These are phyloP conservation scores for Agaricus sinodeliciosus DNA, from an alignment of 768 basidiomycete genomes.

Conservation along the genomic window DNA sequence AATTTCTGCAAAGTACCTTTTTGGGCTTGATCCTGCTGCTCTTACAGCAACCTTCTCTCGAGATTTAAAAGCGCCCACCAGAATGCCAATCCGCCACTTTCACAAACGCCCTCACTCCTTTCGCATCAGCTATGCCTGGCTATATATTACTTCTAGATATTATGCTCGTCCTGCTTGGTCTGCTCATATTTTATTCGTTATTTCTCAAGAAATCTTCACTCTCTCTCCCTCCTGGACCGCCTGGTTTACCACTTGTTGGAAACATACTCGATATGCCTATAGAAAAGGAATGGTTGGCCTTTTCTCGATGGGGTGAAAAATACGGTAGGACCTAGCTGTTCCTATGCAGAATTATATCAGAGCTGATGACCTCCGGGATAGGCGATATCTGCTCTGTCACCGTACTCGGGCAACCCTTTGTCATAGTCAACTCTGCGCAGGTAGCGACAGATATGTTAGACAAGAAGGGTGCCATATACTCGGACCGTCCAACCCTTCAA, in stretches of 20 bases:
- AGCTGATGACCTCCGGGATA: constrained; percentile 16
- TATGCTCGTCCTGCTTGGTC: constrained; percentile 23
- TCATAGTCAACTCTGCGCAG: constrained; percentile 48
- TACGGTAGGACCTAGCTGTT: constrained; percentile 30
- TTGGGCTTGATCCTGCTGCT: constrained; percentile 14
- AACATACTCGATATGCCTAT: constrained; percentile 48
- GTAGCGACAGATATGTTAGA: constrained; percentile 53
- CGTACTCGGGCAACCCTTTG: constrained; percentile 51
- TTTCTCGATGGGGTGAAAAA: constrained; percentile 43
- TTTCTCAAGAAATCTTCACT: constrained; percentile 16
- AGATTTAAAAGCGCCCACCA: constrained; percentile 8
- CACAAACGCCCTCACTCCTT: constrained; percentile 12
- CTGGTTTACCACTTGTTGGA: constrained; percentile 46
- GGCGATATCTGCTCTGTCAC: constrained; percentile 58
- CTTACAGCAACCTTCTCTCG: background rate
- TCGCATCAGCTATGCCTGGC: constrained; percentile 19
- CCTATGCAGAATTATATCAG: background rate
- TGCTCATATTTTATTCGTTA: constrained; percentile 29
- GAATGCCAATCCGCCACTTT: background rate
- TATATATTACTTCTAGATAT: constrained; percentile 24
- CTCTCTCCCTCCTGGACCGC: constrained; percentile 45
- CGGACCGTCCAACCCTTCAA: constrained; percentile 53
- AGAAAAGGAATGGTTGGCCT: constrained; percentile 44
- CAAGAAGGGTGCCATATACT: constrained; percentile 60
- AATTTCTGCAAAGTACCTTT: constrained; percentile 9